These are phyloP conservation scores for Sphagnum contortum DNA, from an alignment of 225 moss, liverwort and hornwort species.

Conservation along the genomic window DNA sequence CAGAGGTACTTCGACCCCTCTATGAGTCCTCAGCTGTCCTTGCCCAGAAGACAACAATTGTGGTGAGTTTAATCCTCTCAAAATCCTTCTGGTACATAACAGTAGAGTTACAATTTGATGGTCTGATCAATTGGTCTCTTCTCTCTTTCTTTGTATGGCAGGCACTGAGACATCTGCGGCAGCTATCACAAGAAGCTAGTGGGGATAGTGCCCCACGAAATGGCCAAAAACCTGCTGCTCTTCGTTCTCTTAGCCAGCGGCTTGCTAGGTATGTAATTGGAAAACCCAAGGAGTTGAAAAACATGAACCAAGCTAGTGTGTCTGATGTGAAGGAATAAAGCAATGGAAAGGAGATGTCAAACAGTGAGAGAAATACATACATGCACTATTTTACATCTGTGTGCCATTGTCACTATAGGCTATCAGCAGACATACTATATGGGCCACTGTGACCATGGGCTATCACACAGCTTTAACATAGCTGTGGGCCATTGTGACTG, in stretches of 20 bases:
- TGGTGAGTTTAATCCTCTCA: constrained; percentile 28
- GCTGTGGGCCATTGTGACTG: neutral
- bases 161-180: constrained; percentile 66
- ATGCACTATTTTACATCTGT: neutral
- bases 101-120: too few species aligned
- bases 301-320: too few species aligned
- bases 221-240: constrained; percentile 68
- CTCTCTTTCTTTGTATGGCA: constrained; percentile 2
- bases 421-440: too few species aligned
- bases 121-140: too few species aligned
- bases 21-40: constrained; percentile 94
- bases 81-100: neutral
- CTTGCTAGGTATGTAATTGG: constrained; percentile 43
- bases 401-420: too few species aligned
- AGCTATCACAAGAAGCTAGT: constrained; percentile 45
- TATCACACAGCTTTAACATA: neutral
- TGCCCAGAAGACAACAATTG: constrained; percentile 90
- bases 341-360: neutral
- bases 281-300: too few species aligned
- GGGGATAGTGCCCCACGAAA: constrained; percentile 42
- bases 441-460: too few species aligned
- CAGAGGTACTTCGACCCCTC: constrained; percentile 83
- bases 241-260: constrained; percentile 69
- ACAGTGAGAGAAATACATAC: neutral
- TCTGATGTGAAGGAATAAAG: neutral